phyloP scores from a whole-genome alignment of 768 basidiomycete genomes.

The Pulveroboletus sp. region DNA sequence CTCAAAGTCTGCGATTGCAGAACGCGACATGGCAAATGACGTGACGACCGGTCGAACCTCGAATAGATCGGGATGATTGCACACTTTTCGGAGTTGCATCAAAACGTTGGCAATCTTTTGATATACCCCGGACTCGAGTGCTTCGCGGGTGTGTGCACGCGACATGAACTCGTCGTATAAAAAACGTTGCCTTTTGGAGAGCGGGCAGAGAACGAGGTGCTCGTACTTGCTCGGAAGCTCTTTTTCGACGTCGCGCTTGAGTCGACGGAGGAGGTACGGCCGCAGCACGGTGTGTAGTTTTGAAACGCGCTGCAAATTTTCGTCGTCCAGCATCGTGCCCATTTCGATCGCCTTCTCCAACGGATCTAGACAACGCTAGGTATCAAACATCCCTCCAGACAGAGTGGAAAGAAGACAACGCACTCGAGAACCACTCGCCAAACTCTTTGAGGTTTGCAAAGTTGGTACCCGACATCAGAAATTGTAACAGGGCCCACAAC shows the following conservation, averaged over 20 bases:
- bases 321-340: conserved; percentile 72
- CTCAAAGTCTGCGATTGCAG: conserved; percentile 74
- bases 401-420: conserved; percentile 35
- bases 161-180: conserved; percentile 97
- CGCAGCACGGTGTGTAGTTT: conserved; percentile 95
- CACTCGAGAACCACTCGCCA: conserved; percentile 95
- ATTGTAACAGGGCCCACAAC: conserved; percentile 93
- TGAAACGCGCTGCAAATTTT: conserved; percentile 78
- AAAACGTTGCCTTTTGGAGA: conserved; percentile 92
- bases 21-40: conserved; percentile 72
- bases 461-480: conserved; percentile 84
- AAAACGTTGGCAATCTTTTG: conserved; percentile 91
- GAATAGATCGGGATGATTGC: conserved; percentile 92
- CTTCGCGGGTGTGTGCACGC: conserved; percentile 77
- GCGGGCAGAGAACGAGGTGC: conserved; percentile 81
- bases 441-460: conserved; percentile 95
- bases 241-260: conserved; percentile 97
- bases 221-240: conserved; percentile 93
- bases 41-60: conserved; percentile 83
- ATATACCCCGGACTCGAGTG: conserved; percentile 81
- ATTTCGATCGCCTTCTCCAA: conserved; percentile 92
- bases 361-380: conserved; percentile 57
- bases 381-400: not conserved
- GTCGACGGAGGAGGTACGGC: conserved; percentile 91
- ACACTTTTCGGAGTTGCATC: conserved; percentile 98